These are phyloP conservation scores for Adansonia digitata DNA, from an alignment of 345 rosid genomes.

Conservation along the genomic window DNA sequence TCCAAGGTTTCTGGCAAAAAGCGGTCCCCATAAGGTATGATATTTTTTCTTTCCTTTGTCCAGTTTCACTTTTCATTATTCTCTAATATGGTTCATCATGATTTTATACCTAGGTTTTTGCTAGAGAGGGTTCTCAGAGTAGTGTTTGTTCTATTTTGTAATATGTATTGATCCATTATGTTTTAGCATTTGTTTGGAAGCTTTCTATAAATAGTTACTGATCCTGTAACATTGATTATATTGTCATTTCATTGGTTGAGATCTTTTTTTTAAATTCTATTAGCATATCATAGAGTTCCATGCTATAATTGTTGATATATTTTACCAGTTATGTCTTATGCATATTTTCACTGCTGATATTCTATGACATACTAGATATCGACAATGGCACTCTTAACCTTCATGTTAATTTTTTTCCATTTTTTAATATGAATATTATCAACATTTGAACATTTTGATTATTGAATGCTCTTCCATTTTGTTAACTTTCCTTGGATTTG, in stretches of 20 bases:
- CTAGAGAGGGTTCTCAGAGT: background rate
- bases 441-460: background rate
- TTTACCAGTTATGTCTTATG: background rate
- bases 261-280: background rate
- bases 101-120: background rate
- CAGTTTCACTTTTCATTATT: background rate
- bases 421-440: background rate
- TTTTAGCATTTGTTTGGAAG: background rate
- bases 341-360: background rate
- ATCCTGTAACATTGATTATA: background rate
- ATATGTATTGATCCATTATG: background rate
- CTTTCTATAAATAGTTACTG: background rate
- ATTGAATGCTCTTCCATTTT: background rate
- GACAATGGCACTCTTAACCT: background rate
- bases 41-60: background rate
- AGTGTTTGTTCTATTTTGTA: background rate
- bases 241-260: background rate
- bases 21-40: constrained; percentile 60
- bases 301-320: background rate
- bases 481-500: background rate
- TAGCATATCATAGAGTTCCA: background rate
- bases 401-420: background rate
- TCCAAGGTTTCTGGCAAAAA: constrained; percentile 44
- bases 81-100: background rate
- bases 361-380: background rate